A percentile compares a stretch with the other conserved stretches of the same genome.
Conservation (phyloP, 2,329 filamentous ascomycete species). For the Tolypocladium endophyticum region DNA sequence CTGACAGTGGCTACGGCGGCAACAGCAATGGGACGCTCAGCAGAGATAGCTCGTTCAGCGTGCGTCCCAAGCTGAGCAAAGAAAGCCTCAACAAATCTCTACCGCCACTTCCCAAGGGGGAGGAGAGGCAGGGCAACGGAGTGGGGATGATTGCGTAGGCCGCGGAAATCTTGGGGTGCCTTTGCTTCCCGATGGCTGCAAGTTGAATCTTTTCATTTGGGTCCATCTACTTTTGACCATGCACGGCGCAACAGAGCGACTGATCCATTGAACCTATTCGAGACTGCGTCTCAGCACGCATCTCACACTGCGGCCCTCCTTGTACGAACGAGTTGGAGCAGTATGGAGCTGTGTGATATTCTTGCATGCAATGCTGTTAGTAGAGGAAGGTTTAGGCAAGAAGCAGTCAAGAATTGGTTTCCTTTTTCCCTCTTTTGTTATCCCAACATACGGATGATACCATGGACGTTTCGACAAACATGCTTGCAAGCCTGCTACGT, state of each 20-base stretch:
- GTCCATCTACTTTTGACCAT: conserved; percentile 5
- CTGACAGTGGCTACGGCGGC: conserved; percentile 36
- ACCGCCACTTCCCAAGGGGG: conserved; percentile 40
- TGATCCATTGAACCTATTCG: neutral
- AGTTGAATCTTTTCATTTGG: neutral
- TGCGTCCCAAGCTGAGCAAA: conserved; percentile 33
- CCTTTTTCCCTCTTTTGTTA: conserved; percentile 17
- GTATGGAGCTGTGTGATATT: neutral
- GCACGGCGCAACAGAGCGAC: conserved; percentile 5
- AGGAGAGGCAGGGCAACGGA: conserved; percentile 14
- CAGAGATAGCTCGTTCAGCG: conserved; percentile 17
- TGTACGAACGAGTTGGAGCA: neutral
- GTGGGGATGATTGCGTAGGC: conserved; percentile 22
- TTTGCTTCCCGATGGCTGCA: conserved; percentile 5
- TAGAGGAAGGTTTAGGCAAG: neutral
- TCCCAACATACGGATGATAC: conserved; percentile 30
- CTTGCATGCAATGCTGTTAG: neutral
- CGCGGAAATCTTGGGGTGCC: conserved; percentile 8
- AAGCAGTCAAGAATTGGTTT: neutral
- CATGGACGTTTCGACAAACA: conserved; percentile 27
- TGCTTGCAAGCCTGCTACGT: conserved; percentile 14
- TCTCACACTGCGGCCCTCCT: neutral
- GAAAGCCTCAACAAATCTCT: conserved; percentile 51
- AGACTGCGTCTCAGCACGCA: neutral
- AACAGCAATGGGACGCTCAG: conserved; percentile 19